Evolutionary conservation across 768 basidiomycete genomes (phyloP).

Genomic region (Lactifluus echinatus): DNA sequence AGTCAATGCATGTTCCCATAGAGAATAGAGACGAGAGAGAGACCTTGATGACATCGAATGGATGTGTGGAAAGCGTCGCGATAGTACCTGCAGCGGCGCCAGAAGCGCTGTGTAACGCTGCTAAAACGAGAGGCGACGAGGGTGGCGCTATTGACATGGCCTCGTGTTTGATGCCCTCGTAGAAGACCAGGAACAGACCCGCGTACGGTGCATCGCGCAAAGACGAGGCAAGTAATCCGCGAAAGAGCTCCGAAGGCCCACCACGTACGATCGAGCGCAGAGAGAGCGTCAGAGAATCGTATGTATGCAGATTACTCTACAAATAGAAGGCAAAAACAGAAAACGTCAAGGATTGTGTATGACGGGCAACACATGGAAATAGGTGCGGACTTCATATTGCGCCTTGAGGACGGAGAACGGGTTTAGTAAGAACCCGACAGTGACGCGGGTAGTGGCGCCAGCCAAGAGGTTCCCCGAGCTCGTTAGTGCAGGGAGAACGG

Average conservation of each 20-base stretch:
- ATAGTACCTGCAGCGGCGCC: conserved; percentile 78
- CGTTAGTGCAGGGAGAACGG: conserved; percentile 62
- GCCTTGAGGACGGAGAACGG: conserved; percentile 90
- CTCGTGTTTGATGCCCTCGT: conserved; percentile 78
- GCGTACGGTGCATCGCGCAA: conserved; percentile 94
- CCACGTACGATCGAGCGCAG: conserved; percentile 51
- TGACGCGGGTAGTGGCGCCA: conserved; percentile 73
- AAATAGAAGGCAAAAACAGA: not conserved
- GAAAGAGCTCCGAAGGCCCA: conserved; percentile 74
- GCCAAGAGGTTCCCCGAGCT: conserved; percentile 77
- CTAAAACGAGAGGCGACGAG: conserved; percentile 37
- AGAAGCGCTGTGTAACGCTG: conserved; percentile 50
- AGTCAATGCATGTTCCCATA: not conserved
- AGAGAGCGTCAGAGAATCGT: conserved; percentile 52
- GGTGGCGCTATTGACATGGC: conserved; percentile 43
- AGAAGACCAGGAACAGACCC: conserved; percentile 80
- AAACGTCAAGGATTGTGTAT: not conserved
- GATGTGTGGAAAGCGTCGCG: conserved; percentile 81
- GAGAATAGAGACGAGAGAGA: too few species aligned
- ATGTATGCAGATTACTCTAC: conserved; percentile 73
- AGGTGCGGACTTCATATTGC: conserved; percentile 66
- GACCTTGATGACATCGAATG: conserved; percentile 93
- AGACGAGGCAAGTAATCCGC: conserved; percentile 80
- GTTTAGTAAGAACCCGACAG: conserved; percentile 77
- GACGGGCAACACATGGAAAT: not conserved